Percentiles rank a stretch among this genome's conserved stretches.
phyloP scores from a whole-genome alignment of 169 alveolate species.

The Plasmodium malariae region DNA sequence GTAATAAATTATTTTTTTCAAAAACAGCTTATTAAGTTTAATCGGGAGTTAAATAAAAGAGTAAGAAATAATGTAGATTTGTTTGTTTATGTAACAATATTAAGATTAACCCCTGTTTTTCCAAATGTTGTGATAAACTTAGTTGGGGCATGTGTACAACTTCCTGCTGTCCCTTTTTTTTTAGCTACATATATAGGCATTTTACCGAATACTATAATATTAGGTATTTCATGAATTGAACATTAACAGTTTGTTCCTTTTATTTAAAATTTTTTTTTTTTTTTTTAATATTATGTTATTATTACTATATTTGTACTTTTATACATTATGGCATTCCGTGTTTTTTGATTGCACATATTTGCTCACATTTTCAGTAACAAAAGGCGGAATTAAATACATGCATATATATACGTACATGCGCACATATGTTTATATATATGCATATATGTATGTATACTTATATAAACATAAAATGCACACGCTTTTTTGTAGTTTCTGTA shows the following conservation, averaged over 20 bases:
- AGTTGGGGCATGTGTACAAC: constrained; percentile 33
- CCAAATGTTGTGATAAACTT: constrained; percentile 61
- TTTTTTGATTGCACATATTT: neutral
- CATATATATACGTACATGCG: constrained; percentile 3
- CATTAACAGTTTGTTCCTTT: neutral
- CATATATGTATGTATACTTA: neutral
- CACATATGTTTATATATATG: constrained; percentile 4
- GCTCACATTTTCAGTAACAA: no score
- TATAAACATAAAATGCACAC: neutral
- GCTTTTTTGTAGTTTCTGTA: constrained; percentile 40
- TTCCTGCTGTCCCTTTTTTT: constrained; percentile 57
- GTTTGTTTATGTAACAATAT: constrained; percentile 59
- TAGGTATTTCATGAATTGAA: constrained; percentile 37
- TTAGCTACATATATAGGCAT: constrained; percentile 50
- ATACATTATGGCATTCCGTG: no score
- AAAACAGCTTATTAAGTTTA: constrained; percentile 43
- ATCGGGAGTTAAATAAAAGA: constrained; percentile 51
- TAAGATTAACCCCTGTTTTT: constrained; percentile 71
- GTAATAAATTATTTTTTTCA: constrained; percentile 60
- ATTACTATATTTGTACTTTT: no score
- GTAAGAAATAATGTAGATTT: constrained; percentile 47
- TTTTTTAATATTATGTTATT: no score
- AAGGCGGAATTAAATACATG: no score
- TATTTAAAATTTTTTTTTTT: neutral
- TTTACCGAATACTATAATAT: constrained; percentile 54